These are phyloP conservation scores for Carex pumila DNA, from an alignment of 176 grass and related monocot species.

Conservation along the genomic window DNA sequence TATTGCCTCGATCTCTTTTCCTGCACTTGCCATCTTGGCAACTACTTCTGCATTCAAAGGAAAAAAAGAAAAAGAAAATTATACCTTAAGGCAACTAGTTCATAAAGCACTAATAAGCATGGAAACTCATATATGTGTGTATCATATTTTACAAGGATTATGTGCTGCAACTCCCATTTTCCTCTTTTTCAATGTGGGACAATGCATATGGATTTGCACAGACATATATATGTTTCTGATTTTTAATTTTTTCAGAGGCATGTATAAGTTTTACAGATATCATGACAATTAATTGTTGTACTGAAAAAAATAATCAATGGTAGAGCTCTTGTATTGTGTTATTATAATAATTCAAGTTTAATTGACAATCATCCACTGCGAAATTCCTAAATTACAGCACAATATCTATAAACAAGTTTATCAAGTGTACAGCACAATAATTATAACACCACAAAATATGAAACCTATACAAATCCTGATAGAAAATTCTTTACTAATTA, in stretches of 20 bases:
- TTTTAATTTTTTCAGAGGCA: neutral
- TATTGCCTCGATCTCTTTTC: conserved; percentile 57
- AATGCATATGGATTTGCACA: neutral
- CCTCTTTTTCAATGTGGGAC: neutral
- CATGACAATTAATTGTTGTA: neutral
- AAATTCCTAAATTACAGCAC: neutral
- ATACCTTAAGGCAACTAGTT: neutral
- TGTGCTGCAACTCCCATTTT: neutral
- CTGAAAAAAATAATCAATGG: neutral
- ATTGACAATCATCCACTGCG: neutral
- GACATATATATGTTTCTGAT: too few relatives aligned
- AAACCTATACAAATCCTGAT: neutral
- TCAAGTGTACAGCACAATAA: neutral
- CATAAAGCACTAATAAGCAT: neutral
- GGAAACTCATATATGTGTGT: neutral
- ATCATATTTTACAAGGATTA: neutral
- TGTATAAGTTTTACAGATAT: neutral
- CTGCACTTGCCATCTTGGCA: conserved; percentile 44
- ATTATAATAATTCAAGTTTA: neutral
- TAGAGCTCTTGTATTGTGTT: neutral
- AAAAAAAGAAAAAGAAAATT: neutral
- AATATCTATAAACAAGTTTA: neutral
- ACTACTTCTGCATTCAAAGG: conserved; percentile 49
- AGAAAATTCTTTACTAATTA: neutral
- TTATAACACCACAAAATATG: neutral